These are phyloP conservation scores for Lophiostoma macrostomum DNA, from an alignment of 495 filamentous ascomycete species.

Conservation along the genomic window DNA sequence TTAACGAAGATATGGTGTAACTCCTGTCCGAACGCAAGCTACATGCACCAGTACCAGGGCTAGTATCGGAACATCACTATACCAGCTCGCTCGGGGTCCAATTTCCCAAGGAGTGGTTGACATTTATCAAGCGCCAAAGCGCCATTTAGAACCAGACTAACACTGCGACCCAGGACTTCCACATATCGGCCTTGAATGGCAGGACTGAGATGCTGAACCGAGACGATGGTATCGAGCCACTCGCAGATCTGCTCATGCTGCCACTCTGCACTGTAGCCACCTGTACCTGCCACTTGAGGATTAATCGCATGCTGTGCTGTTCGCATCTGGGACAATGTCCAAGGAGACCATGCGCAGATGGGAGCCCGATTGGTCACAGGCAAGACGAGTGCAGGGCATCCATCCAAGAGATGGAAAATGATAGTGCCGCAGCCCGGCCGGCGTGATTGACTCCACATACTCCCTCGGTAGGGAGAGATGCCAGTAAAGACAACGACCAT, in stretches of 20 bases:
- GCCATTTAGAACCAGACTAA: slow-evolving; percentile 37
- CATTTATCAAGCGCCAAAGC: slow-evolving; percentile 33
- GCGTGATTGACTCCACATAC: slow-evolving; percentile 45
- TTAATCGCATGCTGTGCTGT: slow-evolving; percentile 16
- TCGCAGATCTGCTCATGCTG: slow-evolving; percentile 42
- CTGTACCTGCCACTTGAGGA: not conserved
- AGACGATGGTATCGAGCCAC: slow-evolving; percentile 34
- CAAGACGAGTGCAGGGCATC: slow-evolving; percentile 41
- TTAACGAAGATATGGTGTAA: too few species aligned
- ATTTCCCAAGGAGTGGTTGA: slow-evolving; percentile 28
- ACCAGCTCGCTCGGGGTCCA: slow-evolving; percentile 34
- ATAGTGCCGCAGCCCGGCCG: slow-evolving; percentile 43
- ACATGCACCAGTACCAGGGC: too few species aligned
- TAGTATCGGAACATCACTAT: slow-evolving; percentile 39
- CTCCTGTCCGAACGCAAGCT: too few species aligned
- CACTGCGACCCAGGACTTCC: slow-evolving; percentile 32
- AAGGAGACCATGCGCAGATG: slow-evolving; percentile 41
- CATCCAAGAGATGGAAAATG: slow-evolving; percentile 43
- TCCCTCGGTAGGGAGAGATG: slow-evolving; percentile 41
- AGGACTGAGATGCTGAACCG: slow-evolving; percentile 23
- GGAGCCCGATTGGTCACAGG: slow-evolving; percentile 38
- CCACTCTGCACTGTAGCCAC: slow-evolving; percentile 30
- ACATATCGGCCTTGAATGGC: slow-evolving; percentile 30
- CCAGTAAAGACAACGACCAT: slow-evolving; percentile 41
- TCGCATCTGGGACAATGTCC: slow-evolving; percentile 38